phyloP scores from a whole-genome alignment of 2,329 filamentous ascomycete species.

The Chalaropsis thielavioides region DNA sequence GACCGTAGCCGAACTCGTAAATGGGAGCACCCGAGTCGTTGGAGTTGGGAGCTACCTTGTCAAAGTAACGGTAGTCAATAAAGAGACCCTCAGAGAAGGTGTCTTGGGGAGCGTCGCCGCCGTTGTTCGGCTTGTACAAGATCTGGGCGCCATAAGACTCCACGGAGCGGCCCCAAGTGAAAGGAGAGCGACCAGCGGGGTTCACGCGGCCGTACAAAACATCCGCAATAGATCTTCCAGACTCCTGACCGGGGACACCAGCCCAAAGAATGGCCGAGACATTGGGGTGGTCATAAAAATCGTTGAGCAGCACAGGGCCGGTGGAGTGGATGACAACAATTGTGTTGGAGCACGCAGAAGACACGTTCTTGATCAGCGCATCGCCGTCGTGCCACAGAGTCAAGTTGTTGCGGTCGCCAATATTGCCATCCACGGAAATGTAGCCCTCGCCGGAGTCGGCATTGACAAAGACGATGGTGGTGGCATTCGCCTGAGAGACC shows the following conservation, averaged over 20 bases:
- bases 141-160: constrained; percentile 55
- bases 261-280: constrained; percentile 75
- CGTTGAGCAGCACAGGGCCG: constrained; percentile 61
- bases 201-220: constrained; percentile 73
- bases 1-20: constrained; percentile 68
- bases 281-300: constrained; percentile 63
- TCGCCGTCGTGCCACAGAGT: constrained; percentile 80
- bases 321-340: constrained; percentile 82
- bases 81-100: constrained; percentile 66
- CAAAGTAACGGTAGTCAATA: constrained; percentile 73
- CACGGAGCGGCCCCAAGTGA: constrained; percentile 59
- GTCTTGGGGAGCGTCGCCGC: constrained; percentile 49
- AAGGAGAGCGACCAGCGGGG: constrained; percentile 62
- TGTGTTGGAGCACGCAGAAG: constrained; percentile 67
- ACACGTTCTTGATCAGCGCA: constrained; percentile 64
- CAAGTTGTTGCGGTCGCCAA: constrained; percentile 82
- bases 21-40: constrained; percentile 44
- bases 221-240: constrained; percentile 63
- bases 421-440: constrained; percentile 68
- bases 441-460: constrained; percentile 76
- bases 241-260: constrained; percentile 69
- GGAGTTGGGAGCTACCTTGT: constrained; percentile 35
- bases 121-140: constrained; percentile 56
- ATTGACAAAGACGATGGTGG: constrained; percentile 80
- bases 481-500: constrained; percentile 46